phyloP scores from a whole-genome alignment of 2,329 filamentous ascomycete genomes.

The Septoria linicola region DNA sequence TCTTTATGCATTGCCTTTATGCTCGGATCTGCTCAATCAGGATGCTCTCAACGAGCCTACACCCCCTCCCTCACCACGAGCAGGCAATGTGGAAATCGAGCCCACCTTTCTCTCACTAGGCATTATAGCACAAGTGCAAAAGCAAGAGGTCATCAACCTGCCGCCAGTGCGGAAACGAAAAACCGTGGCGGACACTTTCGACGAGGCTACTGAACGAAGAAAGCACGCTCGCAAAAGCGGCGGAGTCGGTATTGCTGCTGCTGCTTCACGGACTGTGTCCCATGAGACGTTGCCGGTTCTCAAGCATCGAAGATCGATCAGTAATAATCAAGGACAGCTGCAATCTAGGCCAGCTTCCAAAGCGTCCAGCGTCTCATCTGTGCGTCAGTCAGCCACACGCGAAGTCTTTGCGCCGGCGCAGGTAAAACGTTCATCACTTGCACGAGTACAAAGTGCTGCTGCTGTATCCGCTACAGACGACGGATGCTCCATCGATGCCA shows the following conservation, averaged over 20 bases:
- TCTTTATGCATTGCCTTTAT: constrained; percentile 46
- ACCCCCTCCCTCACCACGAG: constrained; percentile 31
- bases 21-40: constrained; percentile 41
- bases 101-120: constrained; percentile 28
- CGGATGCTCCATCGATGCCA: constrained; percentile 26
- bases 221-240: constrained; percentile 45
- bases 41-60: constrained; percentile 19
- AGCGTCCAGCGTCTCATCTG: constrained; percentile 35
- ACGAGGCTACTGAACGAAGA: constrained; percentile 47
- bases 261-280: constrained; percentile 35
- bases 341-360: constrained; percentile 32
- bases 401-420: constrained; percentile 24
- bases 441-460: constrained; percentile 29
- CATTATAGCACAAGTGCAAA: background rate
- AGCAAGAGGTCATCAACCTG: constrained; percentile 27
- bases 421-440: constrained; percentile 30
- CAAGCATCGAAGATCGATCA: constrained; percentile 36
- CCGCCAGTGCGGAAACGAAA: constrained; percentile 43
- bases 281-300: constrained; percentile 32
- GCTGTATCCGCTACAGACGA: constrained; percentile 6
- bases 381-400: constrained; percentile 23
- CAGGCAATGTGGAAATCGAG: constrained; percentile 16
- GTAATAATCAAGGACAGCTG: constrained; percentile 27
- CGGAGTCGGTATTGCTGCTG: constrained; percentile 46
- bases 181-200: constrained; percentile 46